A percentile compares a stretch with the other conserved stretches of the same genome.
phyloP scores from a whole-genome alignment of 208 protist genomes.

The Porcisia deanei region DNA sequence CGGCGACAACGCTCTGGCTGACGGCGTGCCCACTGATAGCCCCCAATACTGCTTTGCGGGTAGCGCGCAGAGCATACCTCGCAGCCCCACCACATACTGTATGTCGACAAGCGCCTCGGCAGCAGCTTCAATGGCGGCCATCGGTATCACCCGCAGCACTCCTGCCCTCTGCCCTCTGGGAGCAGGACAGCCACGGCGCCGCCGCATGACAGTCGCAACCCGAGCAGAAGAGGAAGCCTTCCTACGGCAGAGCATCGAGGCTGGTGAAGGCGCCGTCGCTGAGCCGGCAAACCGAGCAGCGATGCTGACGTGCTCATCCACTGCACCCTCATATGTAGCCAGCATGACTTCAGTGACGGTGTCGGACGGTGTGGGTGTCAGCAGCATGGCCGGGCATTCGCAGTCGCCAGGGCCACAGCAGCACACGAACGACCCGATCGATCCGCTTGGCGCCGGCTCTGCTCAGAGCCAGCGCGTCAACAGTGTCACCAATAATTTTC shows the following conservation, averaged over 20 bases:
- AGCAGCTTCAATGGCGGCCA: not conserved
- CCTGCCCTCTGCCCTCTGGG: not conserved
- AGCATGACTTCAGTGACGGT: not conserved
- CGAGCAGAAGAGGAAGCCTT: conserved; percentile 11
- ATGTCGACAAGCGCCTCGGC: too few species aligned
- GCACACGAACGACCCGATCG: not conserved
- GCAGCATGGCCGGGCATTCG: not conserved
- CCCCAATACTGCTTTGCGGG: not conserved
- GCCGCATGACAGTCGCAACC: not conserved
- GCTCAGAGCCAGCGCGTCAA: not conserved
- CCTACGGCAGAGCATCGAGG: not conserved
- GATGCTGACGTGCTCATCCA: conserved; percentile 7
- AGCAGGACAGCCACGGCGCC: not conserved
- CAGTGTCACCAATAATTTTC: not conserved
- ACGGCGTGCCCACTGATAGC: not conserved
- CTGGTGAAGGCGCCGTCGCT: not conserved
- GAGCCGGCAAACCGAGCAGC: not conserved
- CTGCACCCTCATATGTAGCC: conserved; percentile 16
- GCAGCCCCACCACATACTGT: not conserved
- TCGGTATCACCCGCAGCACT: not conserved
- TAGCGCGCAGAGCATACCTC: not conserved
- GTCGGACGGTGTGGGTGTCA: not conserved
- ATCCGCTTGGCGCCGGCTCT: not conserved
- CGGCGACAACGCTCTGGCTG: not conserved
- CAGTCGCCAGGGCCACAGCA: not conserved